These are phyloP conservation scores for Lactuca sativa DNA, from an alignment of 129 eudicot species.

Conservation along the genomic window DNA sequence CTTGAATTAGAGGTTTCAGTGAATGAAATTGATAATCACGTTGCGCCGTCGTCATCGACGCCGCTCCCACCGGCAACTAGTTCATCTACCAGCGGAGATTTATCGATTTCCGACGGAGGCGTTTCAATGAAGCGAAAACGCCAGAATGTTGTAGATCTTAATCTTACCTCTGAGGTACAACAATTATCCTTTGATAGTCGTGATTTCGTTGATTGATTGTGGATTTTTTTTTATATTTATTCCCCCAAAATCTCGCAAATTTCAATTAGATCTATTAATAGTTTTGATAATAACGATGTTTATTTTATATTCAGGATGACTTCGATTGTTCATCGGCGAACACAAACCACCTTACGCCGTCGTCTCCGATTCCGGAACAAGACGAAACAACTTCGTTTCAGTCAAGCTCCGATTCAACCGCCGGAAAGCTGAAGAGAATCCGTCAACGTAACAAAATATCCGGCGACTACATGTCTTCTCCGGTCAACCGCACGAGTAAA, in stretches of 20 bases:
- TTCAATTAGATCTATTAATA: not conserved
- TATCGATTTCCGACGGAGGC: not conserved
- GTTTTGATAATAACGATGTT: not conserved
- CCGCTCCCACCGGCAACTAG: conserved; percentile 36
- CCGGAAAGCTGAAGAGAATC: conserved; percentile 1
- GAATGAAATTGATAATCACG: conserved; percentile 39
- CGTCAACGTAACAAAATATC: conserved; percentile 4
- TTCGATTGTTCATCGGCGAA: conserved; percentile 27
- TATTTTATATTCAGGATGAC: conserved; percentile 23
- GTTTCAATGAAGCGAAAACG: conserved; percentile 33
- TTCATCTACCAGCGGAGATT: conserved; percentile 31
- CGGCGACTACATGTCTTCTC: not conserved
- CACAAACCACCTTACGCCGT: not conserved
- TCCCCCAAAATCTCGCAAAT: not conserved
- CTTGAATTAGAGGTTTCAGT: conserved; percentile 17
- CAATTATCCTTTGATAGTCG: not conserved
- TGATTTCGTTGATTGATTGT: conserved; percentile 4
- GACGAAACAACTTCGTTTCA: conserved; percentile 15
- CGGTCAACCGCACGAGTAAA: not conserved
- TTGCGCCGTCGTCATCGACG: conserved; percentile 48
- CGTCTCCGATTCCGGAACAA: not conserved
- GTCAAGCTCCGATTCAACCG: conserved; percentile 3
- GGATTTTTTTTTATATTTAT: not conserved
- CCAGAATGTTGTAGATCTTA: conserved; percentile 23
- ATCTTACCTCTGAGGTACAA: conserved; percentile 34